phyloP scores from a whole-genome alignment of 2,329 filamentous ascomycete genomes.

The Corynespora cassiicola region DNA sequence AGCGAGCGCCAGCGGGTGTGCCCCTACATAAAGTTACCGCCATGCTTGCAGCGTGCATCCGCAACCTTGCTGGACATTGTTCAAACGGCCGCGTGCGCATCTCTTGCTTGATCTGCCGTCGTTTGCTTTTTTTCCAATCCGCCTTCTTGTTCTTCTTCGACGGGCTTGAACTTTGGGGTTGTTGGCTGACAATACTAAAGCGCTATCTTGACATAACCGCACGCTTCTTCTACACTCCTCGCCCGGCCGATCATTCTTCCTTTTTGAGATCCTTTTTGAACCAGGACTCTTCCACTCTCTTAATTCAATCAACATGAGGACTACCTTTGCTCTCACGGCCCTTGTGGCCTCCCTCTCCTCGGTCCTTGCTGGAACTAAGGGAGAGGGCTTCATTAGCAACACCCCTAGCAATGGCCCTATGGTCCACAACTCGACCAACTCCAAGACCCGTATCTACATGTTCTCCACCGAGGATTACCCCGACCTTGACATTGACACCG shows the following conservation, averaged over 20 bases:
- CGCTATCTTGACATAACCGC: conserved; percentile 19
- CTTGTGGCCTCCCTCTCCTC: conserved; percentile 31
- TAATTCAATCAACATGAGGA: conserved; percentile 38
- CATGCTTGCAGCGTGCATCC: no score
- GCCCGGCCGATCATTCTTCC: conserved; percentile 9
- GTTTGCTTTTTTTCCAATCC: no score
- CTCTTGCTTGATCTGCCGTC: no score
- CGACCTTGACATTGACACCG: conserved; percentile 4
- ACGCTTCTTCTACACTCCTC: conserved; percentile 17
- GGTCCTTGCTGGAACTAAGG: conserved; percentile 16
- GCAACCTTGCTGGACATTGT: no score
- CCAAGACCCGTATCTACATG: conserved; percentile 15
- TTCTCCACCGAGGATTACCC: conserved; percentile 22
- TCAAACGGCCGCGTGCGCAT: no score
- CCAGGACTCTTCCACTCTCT: conserved; percentile 25
- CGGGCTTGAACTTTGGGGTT: no score
- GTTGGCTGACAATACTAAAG: no score
- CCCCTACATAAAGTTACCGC: no score
- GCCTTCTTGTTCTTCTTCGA: no score
- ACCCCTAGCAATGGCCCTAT: conserved; percentile 17
- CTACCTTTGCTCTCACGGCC: conserved; percentile 30
- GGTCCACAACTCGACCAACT: conserved; percentile 22
- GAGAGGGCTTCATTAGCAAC: conserved; percentile 35
- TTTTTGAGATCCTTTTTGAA: conserved; percentile 21
- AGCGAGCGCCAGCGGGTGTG: no score